Evolutionary conservation across 768 basidiomycete genomes (phyloP).

Genomic region (Auriscalpium microsporum): DNA sequence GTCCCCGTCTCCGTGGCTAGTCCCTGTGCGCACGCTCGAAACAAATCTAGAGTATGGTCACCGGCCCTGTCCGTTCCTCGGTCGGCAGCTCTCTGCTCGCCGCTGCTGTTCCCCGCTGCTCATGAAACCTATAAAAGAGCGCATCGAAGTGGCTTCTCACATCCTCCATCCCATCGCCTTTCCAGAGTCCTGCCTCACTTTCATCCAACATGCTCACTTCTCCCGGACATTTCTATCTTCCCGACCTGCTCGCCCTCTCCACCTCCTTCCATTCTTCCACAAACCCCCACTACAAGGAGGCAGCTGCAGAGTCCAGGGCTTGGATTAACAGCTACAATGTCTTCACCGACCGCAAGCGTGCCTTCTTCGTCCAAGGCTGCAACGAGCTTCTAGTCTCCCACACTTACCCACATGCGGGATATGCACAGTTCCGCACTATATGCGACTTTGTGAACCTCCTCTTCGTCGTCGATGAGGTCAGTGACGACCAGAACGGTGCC

Average conservation of each 20-base stretch:
- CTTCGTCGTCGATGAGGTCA: slow-evolving; percentile 63
- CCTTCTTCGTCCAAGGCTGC: slow-evolving; percentile 53
- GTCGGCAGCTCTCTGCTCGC: no score
- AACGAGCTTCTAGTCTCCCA: slow-evolving; percentile 59
- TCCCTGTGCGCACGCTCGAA: no score
- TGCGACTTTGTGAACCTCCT: slow-evolving; percentile 49
- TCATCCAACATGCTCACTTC: no score
- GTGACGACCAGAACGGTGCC: slow-evolving; percentile 54
- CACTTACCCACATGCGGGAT: slow-evolving; percentile 53
- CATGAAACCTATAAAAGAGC: no score
- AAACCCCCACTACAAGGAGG: slow-evolving; percentile 51
- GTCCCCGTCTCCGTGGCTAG: no score
- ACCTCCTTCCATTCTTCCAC: slow-evolving; percentile 37
- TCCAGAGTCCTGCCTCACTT: no score
- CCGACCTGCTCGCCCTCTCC: slow-evolving; percentile 46
- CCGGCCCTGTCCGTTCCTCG: no score
- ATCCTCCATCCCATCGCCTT: no score
- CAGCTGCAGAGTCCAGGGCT: slow-evolving; percentile 49
- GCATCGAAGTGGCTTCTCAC: no score
- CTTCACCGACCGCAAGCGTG: slow-evolving; percentile 53
- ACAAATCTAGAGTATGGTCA: no score
- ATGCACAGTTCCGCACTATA: slow-evolving; percentile 50
- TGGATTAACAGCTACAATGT: slow-evolving; percentile 60
- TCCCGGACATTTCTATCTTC: slow-evolving; percentile 38
- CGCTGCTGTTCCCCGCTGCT: no score